Percentiles rank a stretch among this genome's conserved stretches.
phyloP scores from a whole-genome alignment of 768 basidiomycete genomes.

The Tylopilus cervinicoccineus region DNA sequence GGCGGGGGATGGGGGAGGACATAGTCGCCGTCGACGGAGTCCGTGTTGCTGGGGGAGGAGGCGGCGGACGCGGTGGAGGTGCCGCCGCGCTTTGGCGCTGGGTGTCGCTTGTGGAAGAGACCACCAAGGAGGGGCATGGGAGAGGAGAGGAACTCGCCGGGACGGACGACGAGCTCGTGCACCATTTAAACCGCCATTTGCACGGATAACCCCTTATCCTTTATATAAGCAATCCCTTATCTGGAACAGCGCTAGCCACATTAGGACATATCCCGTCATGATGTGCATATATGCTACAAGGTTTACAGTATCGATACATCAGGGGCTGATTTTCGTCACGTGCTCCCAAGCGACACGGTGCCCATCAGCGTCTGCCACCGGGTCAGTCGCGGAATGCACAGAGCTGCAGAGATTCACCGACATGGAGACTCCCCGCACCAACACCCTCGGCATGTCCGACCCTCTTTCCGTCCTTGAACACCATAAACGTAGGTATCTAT shows the following conservation, averaged over 20 bases:
- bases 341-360: neutral
- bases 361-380: constrained; percentile 21
- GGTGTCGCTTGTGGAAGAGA: constrained; percentile 23
- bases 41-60: constrained; percentile 13
- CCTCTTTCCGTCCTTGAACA: constrained; percentile 29
- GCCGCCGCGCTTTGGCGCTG: neutral
- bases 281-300: too few species aligned
- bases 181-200: neutral
- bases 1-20: constrained; percentile 19
- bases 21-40: constrained; percentile 32
- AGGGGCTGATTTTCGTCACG: constrained; percentile 18
- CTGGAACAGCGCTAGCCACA: neutral
- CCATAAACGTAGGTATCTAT: constrained; percentile 28
- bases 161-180: constrained; percentile 3
- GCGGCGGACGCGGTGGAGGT: constrained; percentile 14
- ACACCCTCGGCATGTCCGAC: constrained; percentile 24
- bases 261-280: neutral
- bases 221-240: constrained; percentile 13
- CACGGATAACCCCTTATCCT: constrained; percentile 15
- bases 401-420: constrained; percentile 16
- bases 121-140: constrained; percentile 30
- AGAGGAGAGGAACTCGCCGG: neutral
- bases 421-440: constrained; percentile 24
- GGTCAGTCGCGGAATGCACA: neutral
- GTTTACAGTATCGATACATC: too few species aligned